A percentile compares a stretch with the other conserved stretches of the same genome.
These are phyloP conservation scores for Torulaspora quercuum DNA, from an alignment of 805 yeast genomes.

Conservation along the genomic window DNA sequence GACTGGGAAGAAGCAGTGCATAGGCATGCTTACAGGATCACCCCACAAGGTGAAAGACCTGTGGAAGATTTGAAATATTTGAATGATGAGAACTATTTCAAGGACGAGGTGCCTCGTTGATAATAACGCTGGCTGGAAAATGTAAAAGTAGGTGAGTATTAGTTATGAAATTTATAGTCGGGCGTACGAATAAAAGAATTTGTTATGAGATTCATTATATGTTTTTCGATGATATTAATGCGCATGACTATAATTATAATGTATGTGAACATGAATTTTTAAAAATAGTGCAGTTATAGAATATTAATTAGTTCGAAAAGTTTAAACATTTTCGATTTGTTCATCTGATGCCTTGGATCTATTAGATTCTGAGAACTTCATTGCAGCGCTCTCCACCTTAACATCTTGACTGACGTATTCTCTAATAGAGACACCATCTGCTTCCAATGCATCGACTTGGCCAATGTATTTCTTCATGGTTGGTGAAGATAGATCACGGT, in stretches of 20 bases:
- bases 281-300: too few relatives aligned
- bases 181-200: too few relatives aligned
- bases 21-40: slow-evolving; percentile 69
- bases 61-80: slow-evolving; percentile 44
- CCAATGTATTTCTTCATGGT: slow-evolving; percentile 32
- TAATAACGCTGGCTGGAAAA: background rate
- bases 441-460: slow-evolving; percentile 22
- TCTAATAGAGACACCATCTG: slow-evolving; percentile 8
- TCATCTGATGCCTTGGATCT: slow-evolving; percentile 15
- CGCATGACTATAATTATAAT: background rate
- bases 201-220: too few relatives aligned
- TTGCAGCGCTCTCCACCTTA: slow-evolving; percentile 8
- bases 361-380: slow-evolving; percentile 11
- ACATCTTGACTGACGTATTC: slow-evolving; percentile 4
- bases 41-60: slow-evolving; percentile 73
- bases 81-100: slow-evolving; percentile 14
- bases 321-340: slow-evolving; percentile 9
- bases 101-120: slow-evolving; percentile 5
- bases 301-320: slow-evolving; percentile 1
- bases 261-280: background rate
- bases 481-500: slow-evolving; percentile 37
- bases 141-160: background rate
- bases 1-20: slow-evolving; percentile 65
- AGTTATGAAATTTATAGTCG: too few relatives aligned
- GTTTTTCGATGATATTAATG: too few relatives aligned